Conservation (phyloP, 2,329 filamentous ascomycete genomes). For the Cytospora piceae region DNA sequence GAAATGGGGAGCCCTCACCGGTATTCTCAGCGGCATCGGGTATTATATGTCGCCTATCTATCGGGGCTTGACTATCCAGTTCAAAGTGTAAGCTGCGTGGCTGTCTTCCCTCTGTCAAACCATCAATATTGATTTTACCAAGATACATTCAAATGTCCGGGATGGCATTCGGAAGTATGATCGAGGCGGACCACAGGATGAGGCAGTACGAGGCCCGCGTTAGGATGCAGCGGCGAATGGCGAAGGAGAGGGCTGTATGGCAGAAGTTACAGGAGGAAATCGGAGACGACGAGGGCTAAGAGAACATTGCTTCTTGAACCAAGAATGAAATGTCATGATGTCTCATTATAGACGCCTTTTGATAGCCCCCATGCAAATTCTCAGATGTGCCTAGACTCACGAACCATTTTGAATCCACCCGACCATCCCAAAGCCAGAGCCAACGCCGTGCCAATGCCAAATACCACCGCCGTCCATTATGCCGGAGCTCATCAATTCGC, state of each 20-base stretch:
- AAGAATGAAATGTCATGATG: constrained; percentile 3
- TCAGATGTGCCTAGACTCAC: constrained; percentile 26
- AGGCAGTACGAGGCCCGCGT: constrained; percentile 68
- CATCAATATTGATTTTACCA: constrained; percentile 24
- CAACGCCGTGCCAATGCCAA: constrained; percentile 30
- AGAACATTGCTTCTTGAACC: background rate
- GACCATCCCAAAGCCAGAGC: constrained; percentile 25
- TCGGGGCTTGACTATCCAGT: constrained; percentile 72
- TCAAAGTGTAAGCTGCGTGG: constrained; percentile 67
- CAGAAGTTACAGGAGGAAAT: constrained; percentile 66
- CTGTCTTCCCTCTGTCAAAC: background rate
- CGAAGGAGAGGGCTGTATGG: constrained; percentile 70
- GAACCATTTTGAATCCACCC: constrained; percentile 20
- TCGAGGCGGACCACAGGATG: constrained; percentile 73
- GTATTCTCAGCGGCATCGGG: constrained; percentile 63
- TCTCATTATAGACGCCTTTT: constrained; percentile 25
- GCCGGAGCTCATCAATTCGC: constrained; percentile 33
- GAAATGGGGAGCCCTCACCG: constrained; percentile 73
- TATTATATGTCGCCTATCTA: constrained; percentile 72
- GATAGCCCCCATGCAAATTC: constrained; percentile 28
- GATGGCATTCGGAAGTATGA: constrained; percentile 78
- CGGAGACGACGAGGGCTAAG: constrained; percentile 46
- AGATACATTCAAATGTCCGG: constrained; percentile 85
- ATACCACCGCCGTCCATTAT: constrained; percentile 11
- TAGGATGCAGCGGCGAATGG: constrained; percentile 65